Conservation (phyloP, 352 stramenopile species). For the Globisporangium sylvaticum region DNA sequence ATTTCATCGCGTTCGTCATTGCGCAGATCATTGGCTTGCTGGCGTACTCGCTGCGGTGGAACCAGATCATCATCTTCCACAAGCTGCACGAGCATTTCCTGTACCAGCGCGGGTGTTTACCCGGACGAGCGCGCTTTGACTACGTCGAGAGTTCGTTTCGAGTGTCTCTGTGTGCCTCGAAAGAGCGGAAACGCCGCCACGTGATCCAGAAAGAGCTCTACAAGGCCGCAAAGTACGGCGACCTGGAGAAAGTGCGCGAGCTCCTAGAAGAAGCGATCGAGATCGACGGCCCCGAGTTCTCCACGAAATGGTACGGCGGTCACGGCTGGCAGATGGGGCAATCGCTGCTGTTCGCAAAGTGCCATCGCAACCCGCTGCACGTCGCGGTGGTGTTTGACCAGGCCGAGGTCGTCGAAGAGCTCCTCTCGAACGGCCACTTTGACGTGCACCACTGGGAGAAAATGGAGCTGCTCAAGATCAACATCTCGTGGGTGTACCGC, state of each 20-base stretch:
- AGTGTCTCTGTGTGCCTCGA: conserved; percentile 38
- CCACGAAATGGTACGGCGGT: conserved; percentile 55
- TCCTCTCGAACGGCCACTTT: conserved; percentile 56
- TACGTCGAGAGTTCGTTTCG: conserved; percentile 56
- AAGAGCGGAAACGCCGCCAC: conserved; percentile 31
- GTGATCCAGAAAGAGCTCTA: conserved; percentile 58
- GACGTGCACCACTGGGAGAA: conserved; percentile 73
- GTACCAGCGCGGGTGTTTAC: conserved; percentile 60
- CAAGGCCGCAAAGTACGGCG: conserved; percentile 54
- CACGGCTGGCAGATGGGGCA: conserved; percentile 19
- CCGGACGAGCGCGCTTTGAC: conserved; percentile 57
- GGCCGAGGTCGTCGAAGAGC: conserved; percentile 51
- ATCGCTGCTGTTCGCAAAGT: conserved; percentile 32
- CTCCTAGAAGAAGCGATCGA: conserved; percentile 45
- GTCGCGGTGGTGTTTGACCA: conserved; percentile 73
- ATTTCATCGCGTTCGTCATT: conserved; percentile 43
- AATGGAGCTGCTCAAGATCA: conserved; percentile 65
- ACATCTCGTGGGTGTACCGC: conserved; percentile 63
- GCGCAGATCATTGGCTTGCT: conserved; percentile 47
- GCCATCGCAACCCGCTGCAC: conserved; percentile 71
- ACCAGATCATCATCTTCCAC: conserved; percentile 80
- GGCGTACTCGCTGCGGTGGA: conserved; percentile 63
- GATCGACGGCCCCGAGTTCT: conserved; percentile 60
- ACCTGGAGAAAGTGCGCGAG: conserved; percentile 45
- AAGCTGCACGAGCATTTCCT: conserved; percentile 74